phyloP scores from a whole-genome alignment of 2,329 filamentous ascomycete species.

The Dothistroma pini region DNA sequence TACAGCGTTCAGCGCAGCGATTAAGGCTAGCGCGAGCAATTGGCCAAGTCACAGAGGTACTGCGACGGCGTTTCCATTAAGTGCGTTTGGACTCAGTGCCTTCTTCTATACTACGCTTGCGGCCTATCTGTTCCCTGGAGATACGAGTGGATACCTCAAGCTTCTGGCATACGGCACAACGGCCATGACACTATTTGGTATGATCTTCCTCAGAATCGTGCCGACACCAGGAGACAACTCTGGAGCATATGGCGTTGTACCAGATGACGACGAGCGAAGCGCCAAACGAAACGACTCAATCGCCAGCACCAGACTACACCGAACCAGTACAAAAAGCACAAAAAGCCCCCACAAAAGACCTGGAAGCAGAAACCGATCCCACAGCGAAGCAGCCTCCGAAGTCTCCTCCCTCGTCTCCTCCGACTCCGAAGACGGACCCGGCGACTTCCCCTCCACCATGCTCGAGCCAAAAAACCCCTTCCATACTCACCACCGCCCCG shows the following conservation, averaged over 20 bases:
- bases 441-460: constrained; percentile 48
- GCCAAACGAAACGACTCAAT: constrained; percentile 17
- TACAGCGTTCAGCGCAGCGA: constrained; percentile 80
- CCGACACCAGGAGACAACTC: constrained; percentile 44
- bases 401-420: constrained; percentile 74
- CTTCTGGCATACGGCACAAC: constrained; percentile 78
- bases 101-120: constrained; percentile 91
- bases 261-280: constrained; percentile 36
- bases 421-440: constrained; percentile 40
- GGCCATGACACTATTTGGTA: constrained; percentile 67
- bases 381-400: constrained; percentile 58
- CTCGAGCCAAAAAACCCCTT: constrained; percentile 35
- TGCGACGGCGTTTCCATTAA: constrained; percentile 87
- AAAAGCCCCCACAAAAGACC: constrained; percentile 7
- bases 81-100: constrained; percentile 89
- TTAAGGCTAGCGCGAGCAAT: constrained; percentile 83
- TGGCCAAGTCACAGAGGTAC: constrained; percentile 90
- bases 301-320: constrained; percentile 16
- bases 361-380: constrained; percentile 10
- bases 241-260: constrained; percentile 54
- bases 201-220: constrained; percentile 80
- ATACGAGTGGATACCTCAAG: constrained; percentile 76
- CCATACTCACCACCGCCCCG: constrained; percentile 68
- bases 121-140: constrained; percentile 72
- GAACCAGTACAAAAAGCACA: constrained; percentile 11